A percentile compares a stretch with the other conserved stretches of the same genome.
phyloP scores from a whole-genome alignment of 352 stramenopile species.

The Halophytophthora polymorphica region DNA sequence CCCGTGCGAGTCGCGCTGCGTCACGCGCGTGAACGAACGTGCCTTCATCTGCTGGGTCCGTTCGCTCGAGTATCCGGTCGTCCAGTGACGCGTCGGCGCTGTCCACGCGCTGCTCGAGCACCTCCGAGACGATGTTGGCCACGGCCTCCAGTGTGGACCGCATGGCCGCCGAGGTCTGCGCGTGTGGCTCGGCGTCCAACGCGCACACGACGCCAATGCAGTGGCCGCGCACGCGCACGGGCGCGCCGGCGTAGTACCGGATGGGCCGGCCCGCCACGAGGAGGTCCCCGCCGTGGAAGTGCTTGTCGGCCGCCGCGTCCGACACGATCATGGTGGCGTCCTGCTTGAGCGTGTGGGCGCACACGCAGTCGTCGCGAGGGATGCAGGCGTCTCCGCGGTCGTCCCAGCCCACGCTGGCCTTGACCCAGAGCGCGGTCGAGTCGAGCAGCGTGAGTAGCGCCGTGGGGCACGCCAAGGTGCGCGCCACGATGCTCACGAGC shows the following conservation, averaged over 20 bases:
- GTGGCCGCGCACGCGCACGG: constrained; percentile 51
- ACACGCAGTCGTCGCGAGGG: constrained; percentile 58
- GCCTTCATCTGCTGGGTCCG: constrained; percentile 1
- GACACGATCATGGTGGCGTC: constrained; percentile 56
- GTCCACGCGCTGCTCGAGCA: constrained; percentile 65
- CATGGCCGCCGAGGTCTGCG: constrained; percentile 48
- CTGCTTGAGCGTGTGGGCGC: constrained; percentile 37
- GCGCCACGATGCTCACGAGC: constrained; percentile 64
- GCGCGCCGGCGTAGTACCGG: constrained; percentile 63
- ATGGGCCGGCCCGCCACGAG: constrained; percentile 37
- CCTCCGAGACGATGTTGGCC: constrained; percentile 78
- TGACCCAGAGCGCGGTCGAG: constrained; percentile 53
- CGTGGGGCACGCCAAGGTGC: constrained; percentile 60
- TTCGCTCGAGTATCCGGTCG: constrained; percentile 13
- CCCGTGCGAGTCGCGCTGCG: constrained; percentile 1
- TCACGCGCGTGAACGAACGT: constrained; percentile 4
- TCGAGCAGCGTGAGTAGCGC: constrained; percentile 72
- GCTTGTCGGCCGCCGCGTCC: constrained; percentile 64
- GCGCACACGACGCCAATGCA: constrained; percentile 69
- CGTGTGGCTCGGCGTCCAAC: constrained; percentile 52
- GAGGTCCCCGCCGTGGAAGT: constrained; percentile 60
- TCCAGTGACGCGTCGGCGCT: neutral
- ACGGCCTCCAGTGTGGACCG: constrained; percentile 70
- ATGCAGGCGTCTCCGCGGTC: constrained; percentile 35
- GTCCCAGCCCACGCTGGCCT: constrained; percentile 65